A percentile compares a stretch with the other conserved stretches of the same genome.
Evolutionary conservation across 805 yeast genomes (phyloP).

Genomic region (Saccharomyces eubayanus): DNA sequence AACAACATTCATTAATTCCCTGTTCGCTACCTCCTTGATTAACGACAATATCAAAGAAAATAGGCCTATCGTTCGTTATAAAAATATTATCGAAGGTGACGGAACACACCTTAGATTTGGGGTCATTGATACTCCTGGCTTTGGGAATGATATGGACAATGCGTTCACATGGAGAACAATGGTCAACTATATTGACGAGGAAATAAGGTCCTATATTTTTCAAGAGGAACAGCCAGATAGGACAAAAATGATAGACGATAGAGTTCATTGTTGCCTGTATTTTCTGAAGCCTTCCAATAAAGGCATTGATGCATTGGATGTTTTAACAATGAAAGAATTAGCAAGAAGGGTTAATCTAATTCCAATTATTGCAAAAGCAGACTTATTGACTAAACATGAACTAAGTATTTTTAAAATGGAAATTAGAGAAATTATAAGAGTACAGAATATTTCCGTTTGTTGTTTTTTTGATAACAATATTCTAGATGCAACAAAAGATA

Average conservation of each 20-base stretch:
- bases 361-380: constrained; percentile 78
- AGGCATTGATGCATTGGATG: constrained; percentile 57
- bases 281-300: constrained; percentile 65
- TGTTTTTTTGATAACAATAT: background rate
- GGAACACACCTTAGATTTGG: constrained; percentile 51
- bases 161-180: constrained; percentile 59
- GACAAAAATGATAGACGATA: constrained; percentile 42
- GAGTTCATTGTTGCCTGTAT: constrained; percentile 82
- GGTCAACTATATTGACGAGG: constrained; percentile 69
- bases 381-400: constrained; percentile 46
- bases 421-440: constrained; percentile 42
- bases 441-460: constrained; percentile 39
- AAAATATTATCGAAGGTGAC: constrained; percentile 51
- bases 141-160: constrained; percentile 64
- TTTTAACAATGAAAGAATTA: constrained; percentile 63
- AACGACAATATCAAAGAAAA: background rate
- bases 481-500: constrained; percentile 30
- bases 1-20: constrained; percentile 70
- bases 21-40: constrained; percentile 44
- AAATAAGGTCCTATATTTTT: constrained; percentile 55
- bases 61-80: constrained; percentile 25
- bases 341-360: constrained; percentile 67
- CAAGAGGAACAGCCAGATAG: constrained; percentile 76
- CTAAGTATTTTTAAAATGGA: constrained; percentile 44
- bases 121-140: constrained; percentile 68